Percentiles rank a stretch among this genome's conserved stretches.
Conservation (phyloP, 768 basidiomycete genomes). For the Mycena indigotica region DNA sequence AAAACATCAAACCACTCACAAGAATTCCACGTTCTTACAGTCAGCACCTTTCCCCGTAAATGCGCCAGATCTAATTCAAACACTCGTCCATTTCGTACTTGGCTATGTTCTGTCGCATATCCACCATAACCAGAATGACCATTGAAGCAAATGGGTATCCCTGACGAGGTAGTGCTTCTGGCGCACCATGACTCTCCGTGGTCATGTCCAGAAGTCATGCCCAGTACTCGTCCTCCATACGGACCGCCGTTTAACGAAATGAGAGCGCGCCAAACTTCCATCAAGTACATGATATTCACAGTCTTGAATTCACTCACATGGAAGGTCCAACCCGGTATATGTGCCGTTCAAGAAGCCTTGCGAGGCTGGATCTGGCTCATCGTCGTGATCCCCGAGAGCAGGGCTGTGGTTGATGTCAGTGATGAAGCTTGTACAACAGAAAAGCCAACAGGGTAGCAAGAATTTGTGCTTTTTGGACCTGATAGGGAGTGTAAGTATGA, state of each 20-base stretch:
- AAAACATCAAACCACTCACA: conserved; percentile 5
- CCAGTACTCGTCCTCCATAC: conserved; percentile 17
- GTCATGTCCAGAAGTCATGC: conserved; percentile 24
- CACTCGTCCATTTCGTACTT: conserved; percentile 21
- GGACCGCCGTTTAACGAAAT: conserved; percentile 13
- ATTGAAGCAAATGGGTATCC: conserved; percentile 24
- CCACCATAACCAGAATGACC: conserved; percentile 25
- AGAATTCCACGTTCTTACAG: conserved; percentile 24
- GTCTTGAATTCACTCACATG: conserved; percentile 7
- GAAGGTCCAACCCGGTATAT: conserved; percentile 22
- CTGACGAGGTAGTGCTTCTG: conserved; percentile 13
- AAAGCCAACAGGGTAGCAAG: conserved; percentile 18
- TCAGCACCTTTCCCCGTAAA: conserved; percentile 8
- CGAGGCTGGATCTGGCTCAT: conserved; percentile 22
- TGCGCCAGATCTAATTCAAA: conserved; percentile 18
- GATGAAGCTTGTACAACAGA: too few relatives aligned
- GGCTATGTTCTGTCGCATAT: conserved; percentile 20
- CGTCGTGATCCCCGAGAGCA: conserved; percentile 24
- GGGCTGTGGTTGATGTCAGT: too few relatives aligned
- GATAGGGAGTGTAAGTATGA: background rate
- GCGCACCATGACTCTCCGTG: conserved; percentile 27
- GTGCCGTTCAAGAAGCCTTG: conserved; percentile 24
- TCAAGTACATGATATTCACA: background rate
- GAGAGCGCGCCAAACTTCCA: conserved; percentile 21
- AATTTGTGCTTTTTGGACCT: conserved; percentile 23